Base-by-base conservation (phyloP, 139 green algal species). In the Pleodorina starrii region DNA sequence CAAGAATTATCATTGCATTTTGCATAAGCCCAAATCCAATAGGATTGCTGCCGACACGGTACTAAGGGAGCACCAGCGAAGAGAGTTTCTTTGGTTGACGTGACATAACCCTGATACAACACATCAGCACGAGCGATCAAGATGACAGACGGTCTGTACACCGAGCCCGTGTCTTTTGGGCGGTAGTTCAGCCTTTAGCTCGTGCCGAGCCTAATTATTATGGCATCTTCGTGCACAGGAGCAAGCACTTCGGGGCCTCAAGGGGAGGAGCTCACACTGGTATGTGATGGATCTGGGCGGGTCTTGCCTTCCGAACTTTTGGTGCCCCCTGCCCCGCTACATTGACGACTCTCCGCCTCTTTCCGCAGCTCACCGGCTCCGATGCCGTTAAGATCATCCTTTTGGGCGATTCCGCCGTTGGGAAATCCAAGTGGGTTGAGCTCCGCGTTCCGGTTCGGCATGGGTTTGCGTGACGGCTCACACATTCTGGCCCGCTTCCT, bases 391-490 rank as follows among this genome's bases (percentile, higher is more conserved):
- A 96, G 88, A 80, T 95, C 43, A 96, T 96, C 68, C 51, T 96
- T 44, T 81, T 96, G 19, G 94, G 94, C 0, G 94, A 96, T 78
- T 95, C 94, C 0, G 94, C 94, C 23, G 94, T 95, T 29, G 94
- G 94, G 0, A 96, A 96, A 89, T 95, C 93, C 29, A 96, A 96
- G 92, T 95, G 54, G 76, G 92, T 88, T 73, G 63, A 73, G 63
- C 16, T 38, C 21, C 63, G 19, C 11, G 48, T 57, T 10, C 48
- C 48, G 48, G 48, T n/a, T n/a, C 25, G 29, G 54, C 21, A 2
- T 40, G 63, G 63, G 63, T 73, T 73, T 19, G 63, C 27, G 29
- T 23, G 63, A 73, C 16, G 63, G 25, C 29, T 73, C 63, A 73
- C 63, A 32, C 36, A 48, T 29, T 77, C 32, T n/a, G n/a, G 54